These are phyloP conservation scores for Cetraspora pellucida DNA, from an alignment of 192 early-diverging fungal genomes.

Conservation along the genomic window DNA sequence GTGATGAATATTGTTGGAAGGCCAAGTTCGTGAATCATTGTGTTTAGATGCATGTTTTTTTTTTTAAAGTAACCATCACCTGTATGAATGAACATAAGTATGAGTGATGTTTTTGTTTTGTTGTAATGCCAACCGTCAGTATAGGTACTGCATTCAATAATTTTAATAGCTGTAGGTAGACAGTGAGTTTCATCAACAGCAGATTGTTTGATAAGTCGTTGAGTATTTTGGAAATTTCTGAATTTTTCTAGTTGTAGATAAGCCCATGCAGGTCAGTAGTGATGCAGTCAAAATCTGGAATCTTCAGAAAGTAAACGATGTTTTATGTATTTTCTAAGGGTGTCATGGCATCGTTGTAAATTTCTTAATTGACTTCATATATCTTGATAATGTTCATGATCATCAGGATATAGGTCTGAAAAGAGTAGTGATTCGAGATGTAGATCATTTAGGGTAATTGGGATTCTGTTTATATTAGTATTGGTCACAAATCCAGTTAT, in stretches of 20 bases:
- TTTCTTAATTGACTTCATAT: too few species aligned
- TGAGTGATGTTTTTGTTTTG: neutral
- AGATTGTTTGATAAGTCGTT: neutral
- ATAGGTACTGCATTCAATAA: constrained; percentile 4
- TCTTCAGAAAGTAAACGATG: neutral
- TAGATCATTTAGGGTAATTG: too few species aligned
- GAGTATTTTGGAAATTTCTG: constrained; percentile 21
- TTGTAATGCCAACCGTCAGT: neutral
- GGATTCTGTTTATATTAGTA: too few species aligned
- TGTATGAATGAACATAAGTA: constrained; percentile 14
- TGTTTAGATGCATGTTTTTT: constrained; percentile 25
- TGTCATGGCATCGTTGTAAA: too few species aligned
- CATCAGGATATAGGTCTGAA: too few species aligned
- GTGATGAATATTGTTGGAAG: constrained; percentile 9
- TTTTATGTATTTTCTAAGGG: too few species aligned
- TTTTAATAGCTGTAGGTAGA: constrained; percentile 2
- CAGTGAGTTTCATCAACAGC: neutral
- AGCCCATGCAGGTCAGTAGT: neutral
- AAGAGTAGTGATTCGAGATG: too few species aligned
- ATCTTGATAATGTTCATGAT: too few species aligned
- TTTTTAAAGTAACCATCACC: neutral
- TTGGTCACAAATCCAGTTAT: too few species aligned
- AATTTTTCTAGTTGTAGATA: constrained; percentile 31
- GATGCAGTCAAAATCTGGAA: neutral
- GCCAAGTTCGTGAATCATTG: neutral